Evolutionary conservation across 2,329 filamentous ascomycete species (phyloP), one percentile per base, ranked within the genome.

Genomic region (Pseudogymnoascus sp.): DNA sequence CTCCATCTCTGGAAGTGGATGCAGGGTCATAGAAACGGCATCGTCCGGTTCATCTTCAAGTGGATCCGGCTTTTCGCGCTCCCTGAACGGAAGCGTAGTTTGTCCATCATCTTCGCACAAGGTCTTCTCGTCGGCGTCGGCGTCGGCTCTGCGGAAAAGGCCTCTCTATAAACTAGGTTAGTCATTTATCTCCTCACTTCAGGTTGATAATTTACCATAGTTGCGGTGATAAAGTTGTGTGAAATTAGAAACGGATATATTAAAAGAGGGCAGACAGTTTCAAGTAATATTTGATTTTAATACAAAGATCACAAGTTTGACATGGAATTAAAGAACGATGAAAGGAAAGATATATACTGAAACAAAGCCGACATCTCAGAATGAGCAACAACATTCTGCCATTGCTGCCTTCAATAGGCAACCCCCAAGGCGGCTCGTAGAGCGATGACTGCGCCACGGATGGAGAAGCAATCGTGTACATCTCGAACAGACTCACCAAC

Each of bases 1-100:
- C 8, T 78, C 71, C 2, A 68, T 66, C 2, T 68, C 66, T 0
- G 72, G 65, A 3, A 80, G 62, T 0, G 77, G 73, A 58, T 81
- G 75, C 5, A 81, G 71, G 4, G 66, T 64, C 24, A 74, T 36
- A 60, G 60, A 59, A 33, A 54, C n/a, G 13, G n/a, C 17, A 11
- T 54, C 9, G 15, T 21, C 47, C 5, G 47, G 11, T 54, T 54
- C 47, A 33, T 54, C 47, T 21, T 33, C 47, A 21, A 33, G 47
- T n/a, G 7, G 29, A 6, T 33, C 29, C 8, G 26, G 1, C 47
- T 54, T 54, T 54, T 33, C 8, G 47, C 47, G 47, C 26, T 50
- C 26, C 24, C 44, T 31, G n/a, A 33, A 5, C 11, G 47, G 29
- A 21, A 54, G 47, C 33, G 26, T 33, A 15, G 29, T 54, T 33